A percentile compares a stretch with the other conserved stretches of the same genome.
Conservation (phyloP, 345 rosid species). For the Brassica carinata region DNA sequence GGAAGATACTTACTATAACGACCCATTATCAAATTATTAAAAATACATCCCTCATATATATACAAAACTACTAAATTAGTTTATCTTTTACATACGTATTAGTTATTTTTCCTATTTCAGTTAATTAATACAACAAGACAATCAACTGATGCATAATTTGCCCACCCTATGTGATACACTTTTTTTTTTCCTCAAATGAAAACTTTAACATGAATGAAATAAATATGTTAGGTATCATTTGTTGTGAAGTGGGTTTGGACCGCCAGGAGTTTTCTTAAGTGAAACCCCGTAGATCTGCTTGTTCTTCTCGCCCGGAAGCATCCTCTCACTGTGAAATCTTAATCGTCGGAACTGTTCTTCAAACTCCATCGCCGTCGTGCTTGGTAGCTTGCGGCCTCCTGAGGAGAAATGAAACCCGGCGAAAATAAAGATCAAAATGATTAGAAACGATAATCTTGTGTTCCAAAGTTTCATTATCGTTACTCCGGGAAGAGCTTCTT, state of each 20-base stretch:
- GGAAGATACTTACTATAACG: neutral
- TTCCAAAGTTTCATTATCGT: conserved; percentile 27
- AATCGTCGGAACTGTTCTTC: conserved; percentile 10
- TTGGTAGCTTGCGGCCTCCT: conserved; percentile 20
- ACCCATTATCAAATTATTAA: neutral
- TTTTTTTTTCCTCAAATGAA: neutral
- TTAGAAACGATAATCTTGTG: conserved; percentile 14
- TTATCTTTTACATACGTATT: neutral
- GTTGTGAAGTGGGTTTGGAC: conserved; percentile 43
- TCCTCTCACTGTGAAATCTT: conserved; percentile 15
- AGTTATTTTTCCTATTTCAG: neutral
- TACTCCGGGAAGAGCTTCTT: neutral
- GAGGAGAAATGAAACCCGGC: conserved; percentile 3
- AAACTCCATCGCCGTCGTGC: conserved; percentile 8
- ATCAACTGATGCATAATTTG: neutral
- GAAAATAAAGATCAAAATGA: conserved; percentile 13
- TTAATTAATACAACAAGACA: neutral
- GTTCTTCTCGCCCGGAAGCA: conserved; percentile 5
- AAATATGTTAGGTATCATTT: conserved; percentile 9
- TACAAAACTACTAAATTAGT: neutral
- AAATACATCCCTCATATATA: neutral
- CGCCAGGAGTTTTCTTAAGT: conserved; percentile 21
- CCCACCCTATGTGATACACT: neutral
- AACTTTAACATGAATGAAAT: neutral
- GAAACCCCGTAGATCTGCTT: conserved; percentile 32